These are phyloP conservation scores for Amanita muscaria DNA, from an alignment of 768 basidiomycete species.

Conservation along the genomic window DNA sequence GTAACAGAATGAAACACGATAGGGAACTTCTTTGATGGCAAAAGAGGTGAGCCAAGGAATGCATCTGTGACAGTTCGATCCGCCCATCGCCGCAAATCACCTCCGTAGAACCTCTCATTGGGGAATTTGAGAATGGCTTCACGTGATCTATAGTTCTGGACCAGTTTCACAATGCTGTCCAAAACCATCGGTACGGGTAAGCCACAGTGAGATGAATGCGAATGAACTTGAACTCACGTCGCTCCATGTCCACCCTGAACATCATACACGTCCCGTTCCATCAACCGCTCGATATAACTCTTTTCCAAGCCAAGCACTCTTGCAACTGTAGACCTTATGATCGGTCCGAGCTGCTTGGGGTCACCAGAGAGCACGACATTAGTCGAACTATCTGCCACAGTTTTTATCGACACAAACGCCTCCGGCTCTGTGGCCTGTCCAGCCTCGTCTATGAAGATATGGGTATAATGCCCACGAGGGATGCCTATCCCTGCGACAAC, in stretches of 20 bases:
- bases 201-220: too few species aligned
- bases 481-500: slow-evolving; percentile 49
- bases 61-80: slow-evolving; percentile 29
- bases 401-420: slow-evolving; percentile 53
- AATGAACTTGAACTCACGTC: slow-evolving; percentile 20
- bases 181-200: not conserved
- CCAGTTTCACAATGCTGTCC: slow-evolving; percentile 56
- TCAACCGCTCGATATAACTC: slow-evolving; percentile 56
- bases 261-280: slow-evolving; percentile 37
- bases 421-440: slow-evolving; percentile 69
- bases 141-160: slow-evolving; percentile 62
- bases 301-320: slow-evolving; percentile 45
- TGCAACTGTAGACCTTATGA: slow-evolving; percentile 52
- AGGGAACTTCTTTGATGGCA: slow-evolving; percentile 43
- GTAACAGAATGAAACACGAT: slow-evolving; percentile 51
- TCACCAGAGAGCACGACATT: slow-evolving; percentile 61
- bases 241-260: slow-evolving; percentile 21
- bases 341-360: slow-evolving; percentile 64
- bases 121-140: slow-evolving; percentile 50
- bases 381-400: slow-evolving; percentile 42
- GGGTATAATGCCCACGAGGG: slow-evolving; percentile 50
- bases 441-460: slow-evolving; percentile 67
- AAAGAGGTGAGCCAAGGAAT: slow-evolving; percentile 30
- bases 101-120: slow-evolving; percentile 49
- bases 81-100: slow-evolving; percentile 42